Evolutionary conservation across 2,329 filamentous ascomycete species (phyloP).

Genomic region (Lanzia echinophila): DNA sequence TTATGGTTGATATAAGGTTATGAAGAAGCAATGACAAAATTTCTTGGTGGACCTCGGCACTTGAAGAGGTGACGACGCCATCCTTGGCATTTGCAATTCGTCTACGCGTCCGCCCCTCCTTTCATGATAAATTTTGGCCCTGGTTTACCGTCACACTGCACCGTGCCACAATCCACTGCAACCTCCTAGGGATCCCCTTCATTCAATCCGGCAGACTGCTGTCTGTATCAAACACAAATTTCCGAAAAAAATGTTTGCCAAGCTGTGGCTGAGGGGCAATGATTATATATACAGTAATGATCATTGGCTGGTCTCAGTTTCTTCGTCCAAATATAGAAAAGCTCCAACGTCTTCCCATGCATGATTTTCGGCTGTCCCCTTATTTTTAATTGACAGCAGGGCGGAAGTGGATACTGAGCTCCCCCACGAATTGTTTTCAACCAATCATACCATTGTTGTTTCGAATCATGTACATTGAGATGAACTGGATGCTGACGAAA

Average conservation of each 20-base stretch:
- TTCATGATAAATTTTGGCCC: not conserved
- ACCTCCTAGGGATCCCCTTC: too few species aligned
- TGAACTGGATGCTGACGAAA: conserved; percentile 3
- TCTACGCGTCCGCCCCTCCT: not conserved
- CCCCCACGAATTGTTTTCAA: not conserved
- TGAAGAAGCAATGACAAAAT: not conserved
- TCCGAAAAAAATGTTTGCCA: too few species aligned
- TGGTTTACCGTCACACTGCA: too few species aligned
- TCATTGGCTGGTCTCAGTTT: too few species aligned
- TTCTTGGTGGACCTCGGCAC: not conserved
- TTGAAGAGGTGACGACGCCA: not conserved
- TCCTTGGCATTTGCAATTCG: conserved; percentile 3
- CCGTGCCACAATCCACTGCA: too few species aligned
- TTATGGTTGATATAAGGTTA: not conserved
- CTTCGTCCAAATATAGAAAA: too few species aligned
- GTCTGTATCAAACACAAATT: too few species aligned
- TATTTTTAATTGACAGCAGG: not conserved
- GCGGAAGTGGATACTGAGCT: not conserved
- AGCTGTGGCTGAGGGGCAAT: too few species aligned
- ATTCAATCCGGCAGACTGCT: too few species aligned
- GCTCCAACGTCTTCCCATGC: not conserved
- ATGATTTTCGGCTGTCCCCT: not conserved
- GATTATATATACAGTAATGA: too few species aligned
- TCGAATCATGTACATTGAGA: not conserved
- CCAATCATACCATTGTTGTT: not conserved